Percentiles rank a stretch among this genome's conserved stretches.
Conservation (phyloP, 176 grass and related monocot species). For the Guadua angustifolia region DNA sequence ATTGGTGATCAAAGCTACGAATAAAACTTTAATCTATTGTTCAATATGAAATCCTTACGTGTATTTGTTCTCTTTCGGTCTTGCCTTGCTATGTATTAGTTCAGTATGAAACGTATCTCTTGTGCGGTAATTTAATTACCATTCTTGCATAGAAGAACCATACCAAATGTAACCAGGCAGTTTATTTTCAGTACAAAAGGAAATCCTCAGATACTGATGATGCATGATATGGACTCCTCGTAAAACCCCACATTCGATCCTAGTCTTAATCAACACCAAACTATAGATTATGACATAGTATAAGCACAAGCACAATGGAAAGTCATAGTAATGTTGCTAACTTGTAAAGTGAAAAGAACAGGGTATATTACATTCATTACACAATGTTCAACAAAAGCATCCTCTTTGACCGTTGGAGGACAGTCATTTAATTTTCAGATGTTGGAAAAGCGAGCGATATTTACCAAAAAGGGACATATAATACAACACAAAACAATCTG, state of each 20-base stretch:
- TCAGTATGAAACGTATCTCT: too few species aligned
- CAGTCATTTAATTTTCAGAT: not conserved
- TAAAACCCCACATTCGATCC: too few species aligned
- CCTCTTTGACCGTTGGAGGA: not conserved
- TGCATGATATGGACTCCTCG: not conserved
- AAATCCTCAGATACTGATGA: not conserved
- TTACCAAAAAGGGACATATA: slow-evolving; percentile 40
- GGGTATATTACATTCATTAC: not conserved
- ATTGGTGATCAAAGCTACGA: too few species aligned
- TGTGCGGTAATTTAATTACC: too few species aligned
- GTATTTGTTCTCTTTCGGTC: too few species aligned
- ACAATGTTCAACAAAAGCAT: not conserved
- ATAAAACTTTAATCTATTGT: too few species aligned
- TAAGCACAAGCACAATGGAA: not conserved
- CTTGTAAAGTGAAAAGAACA: slow-evolving; percentile 1
- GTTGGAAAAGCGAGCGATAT: not conserved
- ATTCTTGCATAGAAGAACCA: not conserved
- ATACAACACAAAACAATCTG: slow-evolving; percentile 45
- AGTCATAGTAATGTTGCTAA: not conserved
- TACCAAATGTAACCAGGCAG: not conserved
- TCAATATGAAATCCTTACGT: too few species aligned
- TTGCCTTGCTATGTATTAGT: too few species aligned
- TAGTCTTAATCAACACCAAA: too few species aligned
- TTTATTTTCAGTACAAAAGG: too few species aligned
- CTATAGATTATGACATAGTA: not conserved